Evolutionary conservation across 2,329 filamentous ascomycete species (phyloP).

Genomic region (Venturia aucupariae): DNA sequence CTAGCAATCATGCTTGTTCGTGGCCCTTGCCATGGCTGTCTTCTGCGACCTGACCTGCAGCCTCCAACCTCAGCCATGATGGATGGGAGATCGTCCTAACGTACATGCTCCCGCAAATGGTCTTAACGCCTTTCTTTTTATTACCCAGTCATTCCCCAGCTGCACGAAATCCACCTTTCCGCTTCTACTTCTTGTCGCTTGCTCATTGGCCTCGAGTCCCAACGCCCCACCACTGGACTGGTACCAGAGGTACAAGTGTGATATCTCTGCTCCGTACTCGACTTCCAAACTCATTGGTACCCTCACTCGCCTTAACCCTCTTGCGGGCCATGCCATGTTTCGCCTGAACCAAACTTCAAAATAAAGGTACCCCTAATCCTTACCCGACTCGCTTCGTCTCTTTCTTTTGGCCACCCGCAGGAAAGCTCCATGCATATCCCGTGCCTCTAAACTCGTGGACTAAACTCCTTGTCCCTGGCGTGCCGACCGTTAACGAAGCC

Average conservation of each 20-base stretch:
- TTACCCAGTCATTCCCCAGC: background rate
- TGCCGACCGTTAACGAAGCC: conserved; percentile 7
- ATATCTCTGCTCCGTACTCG: conserved; percentile 12
- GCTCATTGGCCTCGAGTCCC: conserved; percentile 8
- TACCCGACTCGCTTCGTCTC: background rate
- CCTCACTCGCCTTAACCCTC: background rate
- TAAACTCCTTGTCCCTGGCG: conserved; percentile 8
- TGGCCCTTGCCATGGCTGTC: conserved; percentile 11
- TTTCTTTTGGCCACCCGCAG: conserved; percentile 2
- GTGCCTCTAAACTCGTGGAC: conserved; percentile 2
- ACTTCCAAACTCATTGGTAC: background rate
- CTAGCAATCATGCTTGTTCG: conserved; percentile 6
- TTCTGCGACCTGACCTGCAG: conserved; percentile 13
- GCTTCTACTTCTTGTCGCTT: conserved; percentile 7
- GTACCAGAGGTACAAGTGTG: conserved; percentile 14
- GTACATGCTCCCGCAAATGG: conserved; percentile 12
- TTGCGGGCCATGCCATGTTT: conserved; percentile 6
- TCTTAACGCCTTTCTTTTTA: conserved; percentile 13
- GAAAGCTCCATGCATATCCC: conserved; percentile 5
- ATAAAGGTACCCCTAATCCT: conserved; percentile 9
- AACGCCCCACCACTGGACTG: background rate
- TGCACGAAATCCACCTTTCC: background rate
- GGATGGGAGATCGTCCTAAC: conserved; percentile 12
- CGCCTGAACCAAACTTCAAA: conserved; percentile 3
- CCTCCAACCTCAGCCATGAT: conserved; percentile 11